Percentiles rank a stretch among this genome's conserved stretches.
Conservation (phyloP, 352 stramenopile species). For the Globisporangium emineosum region DNA sequence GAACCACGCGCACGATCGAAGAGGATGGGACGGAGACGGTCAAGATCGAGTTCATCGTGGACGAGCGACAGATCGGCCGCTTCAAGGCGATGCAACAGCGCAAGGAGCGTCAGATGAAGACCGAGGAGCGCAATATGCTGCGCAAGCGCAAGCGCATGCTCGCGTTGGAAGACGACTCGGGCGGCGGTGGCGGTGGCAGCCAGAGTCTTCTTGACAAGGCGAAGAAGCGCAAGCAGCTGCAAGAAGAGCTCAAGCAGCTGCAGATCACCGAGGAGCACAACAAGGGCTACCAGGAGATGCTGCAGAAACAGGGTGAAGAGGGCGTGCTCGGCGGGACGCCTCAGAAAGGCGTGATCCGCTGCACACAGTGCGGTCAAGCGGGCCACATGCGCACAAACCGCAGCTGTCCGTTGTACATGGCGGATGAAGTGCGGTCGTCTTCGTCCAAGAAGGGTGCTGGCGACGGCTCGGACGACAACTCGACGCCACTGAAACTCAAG, state of each 20-base stretch:
- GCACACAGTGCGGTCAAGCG: slow-evolving; percentile 73
- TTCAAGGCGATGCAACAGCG: slow-evolving; percentile 77
- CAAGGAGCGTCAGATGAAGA: slow-evolving; percentile 68
- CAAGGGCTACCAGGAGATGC: slow-evolving; percentile 80
- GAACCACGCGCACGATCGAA: slow-evolving; percentile 70
- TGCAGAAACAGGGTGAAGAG: slow-evolving; percentile 70
- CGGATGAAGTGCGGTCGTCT: slow-evolving; percentile 35
- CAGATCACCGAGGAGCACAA: slow-evolving; percentile 81
- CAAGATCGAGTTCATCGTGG: slow-evolving; percentile 77
- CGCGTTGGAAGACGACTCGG: slow-evolving; percentile 53
- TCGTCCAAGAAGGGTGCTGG: slow-evolving; percentile 28
- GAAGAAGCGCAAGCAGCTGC: slow-evolving; percentile 78
- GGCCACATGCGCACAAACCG: slow-evolving; percentile 85
- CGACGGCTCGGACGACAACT: slow-evolving; percentile 15
- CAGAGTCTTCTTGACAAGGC: slow-evolving; percentile 58
- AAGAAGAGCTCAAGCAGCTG: slow-evolving; percentile 84
- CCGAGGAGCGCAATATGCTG: slow-evolving; percentile 69
- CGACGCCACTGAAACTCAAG: slow-evolving; percentile 54
- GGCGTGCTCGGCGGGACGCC: slow-evolving; percentile 29
- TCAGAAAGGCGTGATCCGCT: slow-evolving; percentile 69
- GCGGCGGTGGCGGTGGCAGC: neutral
- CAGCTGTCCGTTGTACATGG: slow-evolving; percentile 82
- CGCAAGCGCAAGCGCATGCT: slow-evolving; percentile 80
- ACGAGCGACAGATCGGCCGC: slow-evolving; percentile 63
- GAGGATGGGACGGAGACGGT: slow-evolving; percentile 78